These are phyloP conservation scores for Chloranthus sessilifolius DNA, from an alignment of 164 flowering plant genomes.

Conservation along the genomic window DNA sequence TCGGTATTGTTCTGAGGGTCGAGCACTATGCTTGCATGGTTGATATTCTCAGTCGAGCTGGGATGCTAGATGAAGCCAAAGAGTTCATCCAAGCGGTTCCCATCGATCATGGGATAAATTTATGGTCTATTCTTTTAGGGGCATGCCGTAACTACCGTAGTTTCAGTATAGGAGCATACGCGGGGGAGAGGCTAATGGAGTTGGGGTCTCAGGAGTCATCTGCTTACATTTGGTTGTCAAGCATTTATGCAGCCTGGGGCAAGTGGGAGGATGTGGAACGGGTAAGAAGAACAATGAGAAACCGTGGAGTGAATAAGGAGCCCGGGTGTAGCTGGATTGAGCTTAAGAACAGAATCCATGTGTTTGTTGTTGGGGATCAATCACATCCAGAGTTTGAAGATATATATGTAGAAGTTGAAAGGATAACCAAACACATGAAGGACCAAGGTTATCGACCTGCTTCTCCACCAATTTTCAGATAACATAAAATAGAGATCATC, in stretches of 20 bases:
- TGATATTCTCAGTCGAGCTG: slow-evolving; percentile 72
- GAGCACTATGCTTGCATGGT: slow-evolving; percentile 92
- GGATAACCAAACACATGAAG: slow-evolving; percentile 44
- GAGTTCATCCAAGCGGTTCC: slow-evolving; percentile 69
- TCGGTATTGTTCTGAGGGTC: slow-evolving; percentile 41
- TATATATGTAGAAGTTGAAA: slow-evolving; percentile 29
- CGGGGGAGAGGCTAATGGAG: slow-evolving; percentile 75
- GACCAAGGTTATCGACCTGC: slow-evolving; percentile 58
- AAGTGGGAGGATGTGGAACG: slow-evolving; percentile 59
- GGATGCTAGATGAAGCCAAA: slow-evolving; percentile 60
- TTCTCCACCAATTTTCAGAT: no score
- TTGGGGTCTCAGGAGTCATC: slow-evolving; percentile 74
- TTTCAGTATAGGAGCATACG: slow-evolving; percentile 64
- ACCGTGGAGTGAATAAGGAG: slow-evolving; percentile 56
- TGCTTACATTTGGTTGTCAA: slow-evolving; percentile 65
- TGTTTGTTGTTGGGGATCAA: slow-evolving; percentile 70
- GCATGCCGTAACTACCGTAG: slow-evolving; percentile 53
- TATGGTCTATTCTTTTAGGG: slow-evolving; percentile 69
- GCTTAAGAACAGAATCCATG: slow-evolving; percentile 52
- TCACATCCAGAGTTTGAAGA: slow-evolving; percentile 55
- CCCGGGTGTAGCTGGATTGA: slow-evolving; percentile 94
- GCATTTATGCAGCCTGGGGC: slow-evolving; percentile 58
- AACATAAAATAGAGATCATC: no score
- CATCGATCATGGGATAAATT: slow-evolving; percentile 53
- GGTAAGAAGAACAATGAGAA: slow-evolving; percentile 55